Evolutionary conservation across 2,329 filamentous ascomycete genomes (phyloP).

Genomic region (Cercospora nicotianae): DNA sequence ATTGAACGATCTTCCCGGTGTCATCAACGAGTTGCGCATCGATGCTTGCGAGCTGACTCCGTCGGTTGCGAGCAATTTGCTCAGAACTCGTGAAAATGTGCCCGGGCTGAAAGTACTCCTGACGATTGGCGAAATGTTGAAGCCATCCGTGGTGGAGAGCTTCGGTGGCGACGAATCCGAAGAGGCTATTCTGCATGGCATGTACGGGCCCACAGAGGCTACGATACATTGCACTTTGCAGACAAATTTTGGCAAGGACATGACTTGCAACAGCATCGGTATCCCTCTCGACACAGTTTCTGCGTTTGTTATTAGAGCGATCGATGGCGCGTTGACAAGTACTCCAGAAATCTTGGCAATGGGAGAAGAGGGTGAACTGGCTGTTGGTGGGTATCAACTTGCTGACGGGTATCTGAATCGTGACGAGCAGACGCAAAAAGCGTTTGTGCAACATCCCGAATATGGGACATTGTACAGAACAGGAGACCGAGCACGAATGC

Average conservation of each 20-base stretch:
- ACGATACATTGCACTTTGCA: constrained; percentile 87
- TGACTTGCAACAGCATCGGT: constrained; percentile 70
- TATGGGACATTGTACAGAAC: constrained; percentile 78
- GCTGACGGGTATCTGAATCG: constrained; percentile 81
- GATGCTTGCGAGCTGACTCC: constrained; percentile 89
- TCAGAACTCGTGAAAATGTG: constrained; percentile 66
- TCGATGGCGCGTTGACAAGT: not conserved
- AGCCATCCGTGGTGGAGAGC: constrained; percentile 70
- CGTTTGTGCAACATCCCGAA: constrained; percentile 65
- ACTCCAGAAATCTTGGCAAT: constrained; percentile 56
- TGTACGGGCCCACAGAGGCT: constrained; percentile 93
- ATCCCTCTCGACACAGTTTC: constrained; percentile 78
- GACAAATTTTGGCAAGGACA: constrained; percentile 57
- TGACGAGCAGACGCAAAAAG: constrained; percentile 68
- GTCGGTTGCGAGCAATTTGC: constrained; percentile 76
- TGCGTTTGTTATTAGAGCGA: constrained; percentile 61
- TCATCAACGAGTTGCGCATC: constrained; percentile 64
- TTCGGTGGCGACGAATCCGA: constrained; percentile 63
- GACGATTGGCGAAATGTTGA: constrained; percentile 94
- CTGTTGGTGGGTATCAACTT: constrained; percentile 76
- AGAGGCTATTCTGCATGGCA: constrained; percentile 75
- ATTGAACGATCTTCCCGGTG: constrained; percentile 70
- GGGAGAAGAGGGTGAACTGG: constrained; percentile 75
- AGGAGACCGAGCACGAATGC: constrained; percentile 75
- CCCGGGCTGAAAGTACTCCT: constrained; percentile 70